phyloP scores from a whole-genome alignment of 2,329 filamentous ascomycete genomes.

The Rhynchosporium graminicola region DNA sequence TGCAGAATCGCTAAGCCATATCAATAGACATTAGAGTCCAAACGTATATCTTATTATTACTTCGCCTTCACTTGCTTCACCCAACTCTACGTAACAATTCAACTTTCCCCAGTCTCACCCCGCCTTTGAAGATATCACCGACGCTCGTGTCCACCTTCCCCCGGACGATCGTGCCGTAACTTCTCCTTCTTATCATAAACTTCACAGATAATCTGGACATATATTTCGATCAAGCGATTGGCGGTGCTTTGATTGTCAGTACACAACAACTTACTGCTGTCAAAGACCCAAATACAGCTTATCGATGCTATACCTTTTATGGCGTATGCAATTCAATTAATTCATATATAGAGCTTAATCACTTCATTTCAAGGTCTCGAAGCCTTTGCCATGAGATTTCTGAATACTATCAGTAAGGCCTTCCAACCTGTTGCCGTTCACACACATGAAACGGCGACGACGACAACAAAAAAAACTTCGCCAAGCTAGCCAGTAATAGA shows the following conservation, averaged over 20 bases:
- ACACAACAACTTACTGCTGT: neutral
- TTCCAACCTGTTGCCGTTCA: neutral
- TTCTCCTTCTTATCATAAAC: neutral
- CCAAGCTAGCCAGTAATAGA: neutral
- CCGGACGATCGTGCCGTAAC: neutral
- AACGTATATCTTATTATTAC: too few relatives aligned
- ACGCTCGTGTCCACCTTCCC: conserved; percentile 2
- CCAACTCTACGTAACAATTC: too few relatives aligned
- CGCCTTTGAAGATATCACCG: neutral
- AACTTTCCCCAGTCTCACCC: neutral
- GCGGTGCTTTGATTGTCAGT: neutral
- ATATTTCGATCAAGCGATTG: neutral
- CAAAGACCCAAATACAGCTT: neutral
- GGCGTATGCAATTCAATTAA: too few relatives aligned
- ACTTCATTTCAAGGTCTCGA: neutral
- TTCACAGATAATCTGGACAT: neutral
- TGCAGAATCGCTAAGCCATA: too few relatives aligned
- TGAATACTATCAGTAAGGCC: neutral
- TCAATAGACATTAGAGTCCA: too few relatives aligned
- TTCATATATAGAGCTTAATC: too few relatives aligned
- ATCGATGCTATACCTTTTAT: neutral
- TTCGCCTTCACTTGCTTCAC: too few relatives aligned
- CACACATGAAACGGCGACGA: neutral
- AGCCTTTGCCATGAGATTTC: neutral
- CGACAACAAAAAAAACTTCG: neutral